Base-by-base conservation (phyloP, 108 stramenopile genomes). In the Aurantiochytrium sp. region DNA sequence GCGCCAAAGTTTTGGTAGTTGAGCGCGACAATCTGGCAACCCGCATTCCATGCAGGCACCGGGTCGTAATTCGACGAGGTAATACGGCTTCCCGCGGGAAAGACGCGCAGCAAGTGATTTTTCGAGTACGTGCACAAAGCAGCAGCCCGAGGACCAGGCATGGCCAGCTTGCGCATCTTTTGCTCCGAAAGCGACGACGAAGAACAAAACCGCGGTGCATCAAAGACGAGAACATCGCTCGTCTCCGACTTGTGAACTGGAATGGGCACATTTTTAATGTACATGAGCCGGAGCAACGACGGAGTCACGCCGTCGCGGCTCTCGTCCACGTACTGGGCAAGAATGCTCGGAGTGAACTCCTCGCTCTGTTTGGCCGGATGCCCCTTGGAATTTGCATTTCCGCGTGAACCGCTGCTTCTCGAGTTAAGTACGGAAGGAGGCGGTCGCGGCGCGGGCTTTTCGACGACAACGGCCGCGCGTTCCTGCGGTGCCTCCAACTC, bases 11-110 rank as follows among this genome's bases (percentile, higher is more conserved):
- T 91, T 89, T 94, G 93, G 60, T 91, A 94, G 92, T 93, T 93
- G 28, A 94, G 87, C 23, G 94, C 94, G 55, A 94, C 94, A 18
- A 93, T 87, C 91, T 94, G 92, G 72, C 49, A 91, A 18, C 94
- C 94, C 2, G 60, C 92, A n/a, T 59, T 58, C 94, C 93, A 93
- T 53, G 45, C 44, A 0, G 90, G 88, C 58, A 53, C 43, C 58
- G 93, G 94, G 72, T 91, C 60, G 44, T 91, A 94, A 60, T 94
- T 94, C 18, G 88, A 91, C 16, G 90, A 90, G 53, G 92, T 91
- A 5, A 92, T 91, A 8, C 92, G 92, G 35, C 44, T 35, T 5
- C 72, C 88, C 42, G 43, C 35, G 42, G 90, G 88, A 3, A 60
- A 89, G 18, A 73, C 21, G 23, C 88, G 21, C 35, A 87, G 21